Conservation (phyloP, 2,329 filamentous ascomycete species). For the Gyromitra esculenta region DNA sequence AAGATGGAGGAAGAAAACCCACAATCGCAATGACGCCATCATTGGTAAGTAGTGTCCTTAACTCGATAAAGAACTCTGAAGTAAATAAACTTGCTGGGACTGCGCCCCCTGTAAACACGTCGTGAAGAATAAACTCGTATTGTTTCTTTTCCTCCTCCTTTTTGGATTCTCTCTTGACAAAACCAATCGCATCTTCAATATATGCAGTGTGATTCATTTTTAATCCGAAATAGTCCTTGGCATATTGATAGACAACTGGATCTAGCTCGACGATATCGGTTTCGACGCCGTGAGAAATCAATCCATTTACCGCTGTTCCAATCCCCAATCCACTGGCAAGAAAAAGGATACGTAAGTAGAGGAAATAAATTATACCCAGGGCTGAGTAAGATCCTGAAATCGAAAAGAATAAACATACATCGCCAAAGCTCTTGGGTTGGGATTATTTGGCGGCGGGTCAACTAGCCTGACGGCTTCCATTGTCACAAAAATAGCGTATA, state of each 20-base stretch:
- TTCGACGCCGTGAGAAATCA: slow-evolving; percentile 86
- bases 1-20: slow-evolving; percentile 60
- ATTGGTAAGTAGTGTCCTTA: slow-evolving; percentile 76
- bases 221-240: slow-evolving; percentile 82
- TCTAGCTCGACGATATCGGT: slow-evolving; percentile 97
- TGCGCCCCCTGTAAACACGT: slow-evolving; percentile 96
- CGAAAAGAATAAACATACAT: slow-evolving; percentile 70
- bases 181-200: slow-evolving; percentile 83
- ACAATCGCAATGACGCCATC: slow-evolving; percentile 89
- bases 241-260: slow-evolving; percentile 84
- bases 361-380: slow-evolving; percentile 45
- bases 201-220: slow-evolving; percentile 79
- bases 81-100: slow-evolving; percentile 92
- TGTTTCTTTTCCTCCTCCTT: slow-evolving; percentile 61
- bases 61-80: slow-evolving; percentile 77
- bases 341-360: slow-evolving; percentile 50
- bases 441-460: slow-evolving; percentile 69
- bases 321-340: slow-evolving; percentile 80
- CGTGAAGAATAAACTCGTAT: slow-evolving; percentile 95
- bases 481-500: slow-evolving; percentile 96
- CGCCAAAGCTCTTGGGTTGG: slow-evolving; percentile 78
- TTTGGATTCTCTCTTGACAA: slow-evolving; percentile 65
- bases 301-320: slow-evolving; percentile 85
- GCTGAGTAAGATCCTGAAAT: background rate
- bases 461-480: slow-evolving; percentile 89